phyloP scores from a whole-genome alignment of 495 filamentous ascomycete species.

The Aspergillus campestris region DNA sequence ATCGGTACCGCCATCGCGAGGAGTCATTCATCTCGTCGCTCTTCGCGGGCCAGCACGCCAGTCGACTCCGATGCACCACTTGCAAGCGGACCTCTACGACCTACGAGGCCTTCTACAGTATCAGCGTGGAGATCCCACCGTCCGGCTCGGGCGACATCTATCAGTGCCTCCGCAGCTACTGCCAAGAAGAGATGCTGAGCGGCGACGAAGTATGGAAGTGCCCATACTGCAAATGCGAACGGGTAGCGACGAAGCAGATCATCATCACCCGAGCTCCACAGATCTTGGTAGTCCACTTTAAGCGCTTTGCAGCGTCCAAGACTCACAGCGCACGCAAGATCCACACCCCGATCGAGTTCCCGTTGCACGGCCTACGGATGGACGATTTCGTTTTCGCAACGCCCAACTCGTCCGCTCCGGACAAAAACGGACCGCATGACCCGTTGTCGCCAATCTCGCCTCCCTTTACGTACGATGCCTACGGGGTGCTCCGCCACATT shows the following conservation, averaged over 20 bases:
- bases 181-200: conserved; percentile 55
- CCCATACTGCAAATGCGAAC: conserved; percentile 56
- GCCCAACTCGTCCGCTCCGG: conserved; percentile 25
- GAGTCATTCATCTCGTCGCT: conserved; percentile 57
- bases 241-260: conserved; percentile 64
- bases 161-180: conserved; percentile 61
- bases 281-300: conserved; percentile 67
- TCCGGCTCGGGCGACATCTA: conserved; percentile 45
- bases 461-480: conserved; percentile 64
- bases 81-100: conserved; percentile 62
- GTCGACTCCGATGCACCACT: conserved; percentile 52
- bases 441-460: conserved; percentile 45
- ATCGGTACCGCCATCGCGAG: conserved; percentile 59
- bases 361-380: conserved; percentile 55
- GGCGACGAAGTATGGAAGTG: conserved; percentile 67
- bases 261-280: conserved; percentile 65
- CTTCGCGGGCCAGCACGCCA: conserved; percentile 64
- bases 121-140: conserved; percentile 57
- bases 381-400: conserved; percentile 45
- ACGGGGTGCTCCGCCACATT: conserved; percentile 61
- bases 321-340: conserved; percentile 54
- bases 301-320: conserved; percentile 57
- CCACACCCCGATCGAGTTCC: conserved; percentile 60
- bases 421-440: conserved; percentile 11
- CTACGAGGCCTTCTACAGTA: conserved; percentile 62